A percentile compares a stretch with the other conserved stretches of the same genome.
Evolutionary conservation across 768 basidiomycete genomes (phyloP).

Genomic region (Mycena rosella): DNA sequence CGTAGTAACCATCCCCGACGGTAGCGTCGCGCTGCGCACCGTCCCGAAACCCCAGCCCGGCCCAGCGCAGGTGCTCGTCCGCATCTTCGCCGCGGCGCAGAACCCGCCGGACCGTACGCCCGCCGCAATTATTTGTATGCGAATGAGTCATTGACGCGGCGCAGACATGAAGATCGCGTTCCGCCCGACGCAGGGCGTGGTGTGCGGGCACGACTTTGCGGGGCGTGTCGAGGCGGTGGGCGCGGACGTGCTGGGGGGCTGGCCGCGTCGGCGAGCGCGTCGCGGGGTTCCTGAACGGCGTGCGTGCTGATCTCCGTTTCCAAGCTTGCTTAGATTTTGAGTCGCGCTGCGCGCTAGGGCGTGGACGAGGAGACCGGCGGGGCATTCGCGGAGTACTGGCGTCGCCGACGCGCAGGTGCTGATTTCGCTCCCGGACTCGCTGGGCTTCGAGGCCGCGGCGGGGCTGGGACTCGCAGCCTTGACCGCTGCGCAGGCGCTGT

Average conservation of each 20-base stretch:
- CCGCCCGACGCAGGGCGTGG: conserved; percentile 35
- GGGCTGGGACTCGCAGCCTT: conserved; percentile 33
- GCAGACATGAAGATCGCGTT: conserved; percentile 34
- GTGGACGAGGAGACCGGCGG: conserved; percentile 26
- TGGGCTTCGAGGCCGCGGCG: conserved; percentile 35
- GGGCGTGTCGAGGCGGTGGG: conserved; percentile 41
- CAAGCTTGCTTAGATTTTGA: neutral
- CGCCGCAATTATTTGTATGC: too few relatives aligned
- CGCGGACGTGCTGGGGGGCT: conserved; percentile 33
- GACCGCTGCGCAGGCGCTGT: conserved; percentile 37
- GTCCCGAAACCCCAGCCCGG: conserved; percentile 37
- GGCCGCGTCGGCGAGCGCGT: conserved; percentile 39
- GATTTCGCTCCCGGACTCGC: conserved; percentile 28
- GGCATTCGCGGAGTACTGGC: conserved; percentile 37
- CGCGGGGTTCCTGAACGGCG: conserved; percentile 42
- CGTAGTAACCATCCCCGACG: conserved; percentile 39
- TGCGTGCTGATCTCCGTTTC: conserved; percentile 5
- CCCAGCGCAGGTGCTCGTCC: conserved; percentile 41
- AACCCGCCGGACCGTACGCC: conserved; percentile 46
- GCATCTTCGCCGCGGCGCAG: conserved; percentile 42
- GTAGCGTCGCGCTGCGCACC: conserved; percentile 36
- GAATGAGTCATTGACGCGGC: too few relatives aligned
- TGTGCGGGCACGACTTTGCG: conserved; percentile 43
- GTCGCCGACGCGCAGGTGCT: conserved; percentile 37
- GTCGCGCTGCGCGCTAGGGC: conserved; percentile 11